Base-by-base conservation (phyloP, 2,329 filamentous ascomycete species). In the Exophiala sp. region DNA sequence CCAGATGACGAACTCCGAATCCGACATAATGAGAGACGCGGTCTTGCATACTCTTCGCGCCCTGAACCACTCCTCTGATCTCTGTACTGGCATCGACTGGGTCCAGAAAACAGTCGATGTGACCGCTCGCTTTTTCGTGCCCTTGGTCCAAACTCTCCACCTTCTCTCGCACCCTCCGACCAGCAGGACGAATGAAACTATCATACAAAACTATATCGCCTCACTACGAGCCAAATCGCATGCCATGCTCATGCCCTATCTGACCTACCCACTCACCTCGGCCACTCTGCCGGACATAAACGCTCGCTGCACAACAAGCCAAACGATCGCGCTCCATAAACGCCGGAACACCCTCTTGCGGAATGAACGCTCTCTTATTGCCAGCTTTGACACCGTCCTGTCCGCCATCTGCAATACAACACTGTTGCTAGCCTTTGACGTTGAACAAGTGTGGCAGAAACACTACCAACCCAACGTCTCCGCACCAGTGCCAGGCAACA, bases 61-160 rank as follows among this genome's bases (percentile, higher is more conserved):
- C n/a, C 48, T 70, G 2, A 47, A 65, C 5, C 51, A 57, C 12
- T 58, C 56, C 1, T 62, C 58, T 10, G 57, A 53, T 57, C 35
- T 8, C 21, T 72, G 75, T 58, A 69, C 69, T 12, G 74, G 72
- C 2, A 69, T 74, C n/a, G 73, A 77, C 52, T 79, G 76, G 77
- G 58, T 65, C 1, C 56, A 65, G 3, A 67, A 74, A n/a, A 64
- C 69, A 6, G 68, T 71, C 33, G 72, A 74, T 46, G 74, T 78
- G 39, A 70, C 77, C 38, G 69, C 71, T 49, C 65, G 65, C 10
- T 73, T 72, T 48, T 69, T 69, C 1, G 58, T 51, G 9, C 66
- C 69, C 29, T 51, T 75, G 20, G 65, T 65, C 46, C 63, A 65
- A 36, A 60, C 76, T 29, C 63, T 68, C 32, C 57, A 64, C 12